These are phyloP conservation scores for Starmerella potacharoeniae DNA, from an alignment of 805 yeast genomes.

Conservation along the genomic window DNA sequence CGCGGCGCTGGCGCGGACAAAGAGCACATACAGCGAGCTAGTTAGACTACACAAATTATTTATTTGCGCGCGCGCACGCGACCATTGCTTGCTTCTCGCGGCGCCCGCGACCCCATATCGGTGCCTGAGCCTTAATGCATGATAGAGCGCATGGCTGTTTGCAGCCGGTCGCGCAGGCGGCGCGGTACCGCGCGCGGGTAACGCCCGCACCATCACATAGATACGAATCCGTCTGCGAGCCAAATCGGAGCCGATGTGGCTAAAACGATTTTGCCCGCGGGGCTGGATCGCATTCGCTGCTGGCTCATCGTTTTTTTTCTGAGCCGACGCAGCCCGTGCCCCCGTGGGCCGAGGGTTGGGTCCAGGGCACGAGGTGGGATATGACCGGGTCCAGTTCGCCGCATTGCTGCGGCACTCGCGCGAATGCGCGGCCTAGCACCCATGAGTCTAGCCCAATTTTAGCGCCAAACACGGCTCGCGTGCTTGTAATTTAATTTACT, in stretches of 20 bases:
- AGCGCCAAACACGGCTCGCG: neutral
- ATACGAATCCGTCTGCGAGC: neutral
- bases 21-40: too few relatives aligned
- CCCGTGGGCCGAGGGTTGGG: neutral
- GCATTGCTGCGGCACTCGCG: neutral
- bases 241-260: neutral
- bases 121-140: constrained; percentile 1
- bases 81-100: neutral
- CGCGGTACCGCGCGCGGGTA: neutral
- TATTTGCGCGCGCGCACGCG: neutral
- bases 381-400: neutral
- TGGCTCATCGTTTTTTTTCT: neutral
- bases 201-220: neutral
- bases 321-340: constrained; percentile 7
- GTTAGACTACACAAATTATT: neutral
- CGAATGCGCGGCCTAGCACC: neutral
- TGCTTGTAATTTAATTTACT: neutral
- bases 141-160: neutral
- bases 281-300: neutral
- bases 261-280: neutral
- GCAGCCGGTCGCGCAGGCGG: neutral
- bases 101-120: neutral
- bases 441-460: neutral
- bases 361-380: neutral
- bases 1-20: too few relatives aligned